Base-by-base conservation (phyloP, 768 basidiomycete genomes). In the Xerocomus potaroensis region DNA sequence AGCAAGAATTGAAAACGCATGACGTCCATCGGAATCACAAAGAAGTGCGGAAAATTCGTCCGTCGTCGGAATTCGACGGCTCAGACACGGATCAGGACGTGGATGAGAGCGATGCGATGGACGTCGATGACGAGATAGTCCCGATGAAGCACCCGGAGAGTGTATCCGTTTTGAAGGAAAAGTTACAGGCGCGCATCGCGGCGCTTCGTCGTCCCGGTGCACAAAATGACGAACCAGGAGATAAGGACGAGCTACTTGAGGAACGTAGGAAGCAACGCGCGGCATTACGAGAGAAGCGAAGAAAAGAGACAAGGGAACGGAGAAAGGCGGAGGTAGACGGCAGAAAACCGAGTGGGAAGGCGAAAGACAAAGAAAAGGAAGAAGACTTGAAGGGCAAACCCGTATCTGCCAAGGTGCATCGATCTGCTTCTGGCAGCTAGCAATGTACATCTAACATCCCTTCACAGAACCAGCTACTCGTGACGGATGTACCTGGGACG, bases 221-320 rank as follows among this genome's bases (percentile, higher is more conserved):
- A 22, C 55, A 55, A 38, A 46, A 49, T 18, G 58, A 54, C 43
- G 77, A 79, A 57, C 72, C 80, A 9, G 77, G 73, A 6, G 83
- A 84, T 59, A 82, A 78, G 60, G 93, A 97, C 60, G 90, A 83
- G 50, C 63, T 97, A 37, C 63, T 97, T 42, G 87, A 91, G 59
- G 87, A 91, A 65, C 74, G 87, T 43, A 71, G 92, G 50, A 67
- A 68, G 55, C 83, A 89, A 58, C 73, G 91, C 5, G 93, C 85
- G 0, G 80, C 84, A 27, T 74, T 96, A 75, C 76, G 93, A 18
- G 94, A 97, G 66, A 78, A 82, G 47, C 71, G 95, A 55, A 69
- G 93, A 60, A 88, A 86, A 59, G 87, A 89, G 71, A 89, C 88
- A 8, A 86, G 77, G 61, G 92, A 93, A 68, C 87, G 89, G 68